Evolutionary conservation across 208 protist genomes (phyloP).

Genomic region (Acanthamoeba divionensis): DNA sequence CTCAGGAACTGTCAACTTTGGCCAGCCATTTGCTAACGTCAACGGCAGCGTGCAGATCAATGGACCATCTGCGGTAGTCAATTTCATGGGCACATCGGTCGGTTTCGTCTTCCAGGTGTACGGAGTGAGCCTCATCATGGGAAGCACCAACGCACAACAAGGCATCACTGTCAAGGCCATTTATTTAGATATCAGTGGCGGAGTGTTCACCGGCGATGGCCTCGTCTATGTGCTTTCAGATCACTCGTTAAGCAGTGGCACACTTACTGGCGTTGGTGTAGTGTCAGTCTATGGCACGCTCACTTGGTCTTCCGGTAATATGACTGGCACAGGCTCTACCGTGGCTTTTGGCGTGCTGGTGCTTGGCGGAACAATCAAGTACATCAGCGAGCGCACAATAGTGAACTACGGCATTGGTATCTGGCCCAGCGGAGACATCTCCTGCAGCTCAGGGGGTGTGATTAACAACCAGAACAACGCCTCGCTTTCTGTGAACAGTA

Average conservation of each 20-base stretch:
- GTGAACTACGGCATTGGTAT: slow-evolving; percentile 2
- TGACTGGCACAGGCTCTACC: slow-evolving; percentile 28
- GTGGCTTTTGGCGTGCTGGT: slow-evolving; percentile 26
- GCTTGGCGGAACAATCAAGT: slow-evolving; percentile 31
- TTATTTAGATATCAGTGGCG: slow-evolving; percentile 3
- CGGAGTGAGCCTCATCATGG: no score
- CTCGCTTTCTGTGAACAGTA: not conserved
- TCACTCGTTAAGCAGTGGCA: slow-evolving; percentile 44
- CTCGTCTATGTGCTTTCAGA: not conserved
- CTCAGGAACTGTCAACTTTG: no score
- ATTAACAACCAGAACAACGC: not conserved
- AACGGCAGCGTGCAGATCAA: no score
- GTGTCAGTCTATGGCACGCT: slow-evolving; percentile 31
- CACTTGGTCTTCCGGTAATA: slow-evolving; percentile 14
- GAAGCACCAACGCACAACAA: not conserved
- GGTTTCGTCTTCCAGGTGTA: no score
- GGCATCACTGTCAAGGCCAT: not conserved
- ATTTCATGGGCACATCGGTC: no score
- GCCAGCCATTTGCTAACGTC: no score
- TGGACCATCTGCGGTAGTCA: no score
- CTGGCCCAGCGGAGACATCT: slow-evolving; percentile 4
- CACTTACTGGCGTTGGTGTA: not conserved
- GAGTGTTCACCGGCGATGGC: slow-evolving; percentile 4
- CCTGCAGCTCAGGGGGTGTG: not conserved
- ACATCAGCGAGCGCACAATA: slow-evolving; percentile 5